Evolutionary conservation across 1,284 basidiomycete species (phyloP), one percentile per base, ranked within the genome.

Genomic region (Wolfiporia cocos): DNA sequence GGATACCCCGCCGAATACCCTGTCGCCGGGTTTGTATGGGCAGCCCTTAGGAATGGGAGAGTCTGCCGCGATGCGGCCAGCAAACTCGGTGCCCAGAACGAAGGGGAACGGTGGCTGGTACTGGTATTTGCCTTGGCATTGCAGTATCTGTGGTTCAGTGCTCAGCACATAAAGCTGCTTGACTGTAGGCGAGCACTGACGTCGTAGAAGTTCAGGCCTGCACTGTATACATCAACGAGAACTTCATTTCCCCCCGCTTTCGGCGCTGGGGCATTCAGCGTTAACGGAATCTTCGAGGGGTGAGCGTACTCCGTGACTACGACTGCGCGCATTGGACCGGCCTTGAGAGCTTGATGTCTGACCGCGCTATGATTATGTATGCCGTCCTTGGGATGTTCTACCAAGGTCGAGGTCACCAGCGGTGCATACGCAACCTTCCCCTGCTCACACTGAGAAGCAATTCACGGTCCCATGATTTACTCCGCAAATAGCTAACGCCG

Each of bases 41-140:
- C 91, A 96, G 3, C 82, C 89, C 21, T 73, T 62, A 1, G 94
- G 95, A 23, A 97, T 85, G 11, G 84, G 89, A 15, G 88, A 91
- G 53, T 77, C 65, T 10, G 62, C 50, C 4, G 87, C 72, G 51
- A 98, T 81, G 43, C 69, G 74, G 0, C 95, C 95, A 2, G 92
- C 79, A 56, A 97, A 88, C 63, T 99, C 92, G 47, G 79, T 74
- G 17, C 91, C 91, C 5, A 92, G 74, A 9, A 80, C 71, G 66
- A 92, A 95, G 0, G 92, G 92, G 39, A 91, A 71, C 0, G 86
- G 76, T 0, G 88, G 90, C 57, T 92, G 83, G 46, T 66, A 67
- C 61, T 96, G 92, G 59, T 94, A 87, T 70, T 87, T 92, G 39
- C 92, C 92, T 66, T 92, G 87, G 1, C 83, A 69, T 68, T 92